A percentile compares a stretch with the other conserved stretches of the same genome.
Conservation (phyloP, 805 yeast genomes). For the Candida broadrunensis region DNA sequence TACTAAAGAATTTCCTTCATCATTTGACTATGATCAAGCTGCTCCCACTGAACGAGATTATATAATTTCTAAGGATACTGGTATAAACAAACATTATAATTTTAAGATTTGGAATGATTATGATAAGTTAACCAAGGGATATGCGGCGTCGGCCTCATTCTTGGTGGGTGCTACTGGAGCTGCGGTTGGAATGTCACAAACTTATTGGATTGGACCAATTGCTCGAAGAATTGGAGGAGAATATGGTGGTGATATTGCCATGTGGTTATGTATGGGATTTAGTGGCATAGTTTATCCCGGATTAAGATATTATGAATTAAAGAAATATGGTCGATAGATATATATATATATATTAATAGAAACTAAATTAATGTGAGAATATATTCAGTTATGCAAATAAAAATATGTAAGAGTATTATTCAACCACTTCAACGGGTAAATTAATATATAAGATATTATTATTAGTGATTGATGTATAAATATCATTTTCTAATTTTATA, state of each 20-base stretch:
- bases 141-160: constrained; percentile 68
- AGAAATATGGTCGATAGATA: constrained; percentile 32
- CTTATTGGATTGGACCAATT: constrained; percentile 75
- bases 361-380: too few species aligned
- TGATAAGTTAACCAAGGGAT: constrained; percentile 59
- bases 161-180: constrained; percentile 76
- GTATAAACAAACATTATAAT: constrained; percentile 50
- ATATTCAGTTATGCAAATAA: too few species aligned
- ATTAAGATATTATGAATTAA: constrained; percentile 63
- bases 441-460: not conserved
- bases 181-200: constrained; percentile 84
- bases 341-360: not conserved
- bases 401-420: not conserved
- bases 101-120: constrained; percentile 73
- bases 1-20: constrained; percentile 24
- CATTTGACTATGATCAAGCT: constrained; percentile 5
- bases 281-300: constrained; percentile 63
- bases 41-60: constrained; percentile 1
- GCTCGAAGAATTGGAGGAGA: constrained; percentile 62
- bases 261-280: constrained; percentile 75
- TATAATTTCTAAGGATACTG: constrained; percentile 40
- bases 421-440: constrained; percentile 4
- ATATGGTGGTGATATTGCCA: constrained; percentile 76
- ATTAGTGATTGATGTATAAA: not conserved
- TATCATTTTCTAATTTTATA: not conserved